Base-by-base conservation (phyloP, 352 stramenopile species). In the Globisporangium polare region DNA sequence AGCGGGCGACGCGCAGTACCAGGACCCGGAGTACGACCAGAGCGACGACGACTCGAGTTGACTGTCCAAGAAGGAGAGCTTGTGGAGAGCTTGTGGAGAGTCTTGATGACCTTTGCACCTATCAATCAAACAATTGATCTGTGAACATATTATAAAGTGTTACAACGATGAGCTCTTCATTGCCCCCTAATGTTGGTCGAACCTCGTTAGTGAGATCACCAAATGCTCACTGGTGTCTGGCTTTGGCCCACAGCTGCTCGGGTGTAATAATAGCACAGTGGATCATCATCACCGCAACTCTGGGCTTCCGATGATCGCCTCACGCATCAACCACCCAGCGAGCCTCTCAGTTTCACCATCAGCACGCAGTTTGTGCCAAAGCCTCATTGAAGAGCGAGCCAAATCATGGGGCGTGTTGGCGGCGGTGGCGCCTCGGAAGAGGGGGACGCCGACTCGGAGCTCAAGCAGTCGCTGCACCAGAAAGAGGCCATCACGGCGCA, bases 21-120 rank as follows among this genome's bases (percentile, higher is more conserved):
- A 88, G 49, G 82, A 92, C 62, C 80, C 81, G 0, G 84, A 94
- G 68, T 90, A 88, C 64, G 84, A 94, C 53, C 68, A 80, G 26
- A 94, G 82, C 60, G 84, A 94, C 56, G 84, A 94, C 22, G 82
- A 94, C 49, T 92, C 82, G 63, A 90, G 69, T 57, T 92, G 66
- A 53, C 7, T 4, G 17, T 15, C 26, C 5, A 60, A 49, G 24
- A 39, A 1, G 26, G 27, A 13, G n/a, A 7, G 0, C n/a, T n/a
- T n/a, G n/a, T n/a, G 42, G 50, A 43, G 18, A n/a, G 15, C 39
- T 20, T 39, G 33, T 39, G 12, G 10, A 33, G 29, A 33, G 4
- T 33, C 29, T 9, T 33, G 29, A 33, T 33, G 8, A 33, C 29
- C 29, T 33, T 33, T 33, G 29, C 8, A 33, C 29, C 29, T 33